Evolutionary conservation across 208 protist genomes (phyloP), one percentile per base, ranked within the genome.

Genomic region (Crithidia brevicula): DNA sequence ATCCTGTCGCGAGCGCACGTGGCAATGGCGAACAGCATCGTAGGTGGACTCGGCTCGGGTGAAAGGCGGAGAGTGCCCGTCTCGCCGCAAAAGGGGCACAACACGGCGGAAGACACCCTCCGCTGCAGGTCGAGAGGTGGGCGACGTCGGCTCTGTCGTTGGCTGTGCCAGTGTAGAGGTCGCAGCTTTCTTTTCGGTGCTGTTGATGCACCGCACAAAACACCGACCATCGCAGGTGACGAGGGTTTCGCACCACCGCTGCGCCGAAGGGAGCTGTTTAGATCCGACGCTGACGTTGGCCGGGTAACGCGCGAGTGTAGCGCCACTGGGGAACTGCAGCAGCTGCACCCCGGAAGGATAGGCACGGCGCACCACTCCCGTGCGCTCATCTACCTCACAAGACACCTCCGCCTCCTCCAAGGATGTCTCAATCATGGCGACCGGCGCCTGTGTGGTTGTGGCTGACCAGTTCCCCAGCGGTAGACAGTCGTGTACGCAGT

Each of bases 291-390:
- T 36, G 8, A 13, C 34, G 18, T 56, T 16, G 18, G 27, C 22
- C 1, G 83, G 82, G 30, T 81, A 85, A 18, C 85, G 85, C 23
- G 77, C 79, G 40, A 91, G 62, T 13, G 86, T 78, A 6, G 78
- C 74, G 42, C 91, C 91, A 49, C 91, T 82, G 22, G 91, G 75
- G 53, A 88, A 92, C 30, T 91, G 71, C 33, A 75, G 40, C 50
- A 92, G 91, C 43, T 74, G 79, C 18, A 56, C 54, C 25, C 91
- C 91, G 1, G 86, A 94, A 25, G 81, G 68, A 34, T 91, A 96
- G 64, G 68, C 74, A 61, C 86, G 78, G 13, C 66, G 80, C n/a
- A 96, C 82, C 22, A 74, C 72, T 18, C 91, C 91, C 22, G 62
- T 72, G 23, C 57, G 58, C 60, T 78, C 59, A 36, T 89, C 60